Base-by-base conservation (phyloP, 331 rosid species). In the Malus hybrid region DNA sequence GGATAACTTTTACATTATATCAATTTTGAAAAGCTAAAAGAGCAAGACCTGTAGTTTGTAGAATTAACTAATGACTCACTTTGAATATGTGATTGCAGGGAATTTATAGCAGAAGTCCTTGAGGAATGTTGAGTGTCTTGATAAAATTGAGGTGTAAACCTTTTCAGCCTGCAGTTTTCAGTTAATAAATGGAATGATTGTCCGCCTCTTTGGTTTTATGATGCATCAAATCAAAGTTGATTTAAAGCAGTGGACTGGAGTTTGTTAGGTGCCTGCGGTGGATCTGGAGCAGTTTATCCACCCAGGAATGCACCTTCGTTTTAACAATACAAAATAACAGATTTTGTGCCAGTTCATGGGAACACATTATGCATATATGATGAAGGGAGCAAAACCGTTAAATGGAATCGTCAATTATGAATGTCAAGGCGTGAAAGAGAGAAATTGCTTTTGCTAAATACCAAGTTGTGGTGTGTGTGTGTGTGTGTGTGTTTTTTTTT, bases 31-130 rank as follows among this genome's bases (percentile, higher is more conserved):
- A 33, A 53, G 24, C n/a, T 8, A 53, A 53, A 70, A 53, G 46
- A 53, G 14, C 68, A 58, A 61, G 69, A 0, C 29, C 15, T 57
- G 55, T 20, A 32, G 50, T 36, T 57, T 30, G 30, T 12, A 60
- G 76, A 61, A 11, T 30, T 71, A 33, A 55, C 65, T 71, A 71
- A 32, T 55, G 22, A 14, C n/a, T 55, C 65, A 10, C 24, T 56
- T n/a, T 63, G n/a, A 46, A 30, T 77, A 61, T 77, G 29, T 67
- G 29, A 20, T 30, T 70, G 82, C 82, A 78, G 86, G 80, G 24
- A 74, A 68, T 69, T 56, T 78, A n/a, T 18, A 28, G 77, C 26
- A 20, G 32, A 57, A 20, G 66, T 16, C n/a, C 24, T 73, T 63
- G 74, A 71, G 75, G 66, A 75, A 79, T 14, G 30, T 52, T 70